Evolutionary conservation across 805 yeast genomes (phyloP), one percentile per base, ranked within the genome.

Genomic region (Candida bentonensis): DNA sequence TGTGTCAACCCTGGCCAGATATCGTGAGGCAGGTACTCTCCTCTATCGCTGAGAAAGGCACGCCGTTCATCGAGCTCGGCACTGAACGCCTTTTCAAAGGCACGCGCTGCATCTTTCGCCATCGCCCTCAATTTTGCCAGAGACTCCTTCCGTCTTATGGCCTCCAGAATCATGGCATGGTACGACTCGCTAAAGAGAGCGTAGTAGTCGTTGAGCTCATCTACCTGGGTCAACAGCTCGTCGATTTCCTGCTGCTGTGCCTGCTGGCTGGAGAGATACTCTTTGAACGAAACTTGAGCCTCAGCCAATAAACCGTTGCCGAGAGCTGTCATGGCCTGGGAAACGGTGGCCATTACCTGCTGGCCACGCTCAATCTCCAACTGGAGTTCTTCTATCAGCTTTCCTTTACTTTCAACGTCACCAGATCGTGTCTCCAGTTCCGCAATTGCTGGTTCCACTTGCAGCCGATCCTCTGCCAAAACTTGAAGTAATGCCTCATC

Each of bases 141-240:
- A 1, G 72, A 54, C 9, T 58, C 57, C 17, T 57, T 55, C 40
- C 86, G 65, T 41, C 87, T 64, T 4, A 69, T 61, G 1, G 74
- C 61, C 52, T 80, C 88, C 17, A 68, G 47, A 0, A 76, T 51
- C 44, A 79, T 54, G 2, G 71, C 65, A 42, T 71, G 64, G 51
- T 78, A 80, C 7, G 84, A 68, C 20, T 59, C 57, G 36, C 66
- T 60, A 49, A 79, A 80, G 40, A 67, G 62, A 17, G 63, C 60
- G 49, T 72, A 79, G 55, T 79, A 77, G 15, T 66, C 64, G 9
- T 64, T 60, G 21, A 76, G 55, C 11, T 67, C 69, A 27, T 59
- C 55, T 2, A 59, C 51, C 44, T 61, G 44, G 42, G 49, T n/a
- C 54, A 53, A 41, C 51, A 61, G 36, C 28, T 46, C 41, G 46